Base-by-base conservation (phyloP, 2,329 filamentous ascomycete genomes). In the Aspergillus pseudotamarii region DNA sequence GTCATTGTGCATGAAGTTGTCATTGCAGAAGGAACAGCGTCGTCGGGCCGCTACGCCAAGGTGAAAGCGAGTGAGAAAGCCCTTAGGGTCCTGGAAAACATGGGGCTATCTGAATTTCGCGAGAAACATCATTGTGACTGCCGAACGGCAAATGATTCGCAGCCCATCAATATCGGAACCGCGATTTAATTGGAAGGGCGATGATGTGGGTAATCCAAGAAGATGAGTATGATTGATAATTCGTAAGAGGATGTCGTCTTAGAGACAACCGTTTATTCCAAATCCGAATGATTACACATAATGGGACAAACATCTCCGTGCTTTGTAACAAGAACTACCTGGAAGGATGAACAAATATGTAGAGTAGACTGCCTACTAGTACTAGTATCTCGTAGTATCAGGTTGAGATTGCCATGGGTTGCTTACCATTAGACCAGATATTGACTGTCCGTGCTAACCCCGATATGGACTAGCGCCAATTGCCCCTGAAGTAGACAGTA, bases 1-100 rank as follows among this genome's bases (percentile, higher is more conserved):
- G 84, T 97, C 9, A 83, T 96, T 73, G 84, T 97, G 16, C 94
- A 98, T 72, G 85, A 88, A 14, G 76, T 84, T 48, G 85, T 93
- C 11, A 77, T 92, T n/a, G 86, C 88, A 1, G 83, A 88, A 66
- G 86, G 83, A 1, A 80, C 83, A 41, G 86, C 86, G 1, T 86
- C 83, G 67, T 93, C 88, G 57, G 85, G 86, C 0, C 84, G 91
- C 54, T 91, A 93, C 76, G 93, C 92, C 0, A 94, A 93, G 77
- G 76, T 91, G 5, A 79, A 78, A 61, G 80, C 80, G 10, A 83
- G 81, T 60, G 73, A 78, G 63, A 72, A 71, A 5, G 79, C 80
- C 2, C 64, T 82, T 61, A 66, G 69, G 6, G 66, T 73, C 63
- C 67, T 89, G 57, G 79, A 85, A 30, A 83, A 82, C 0, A 64